phyloP scores from a whole-genome alignment of 2,329 filamentous ascomycete genomes.

The Fusarium xyrophilum region DNA sequence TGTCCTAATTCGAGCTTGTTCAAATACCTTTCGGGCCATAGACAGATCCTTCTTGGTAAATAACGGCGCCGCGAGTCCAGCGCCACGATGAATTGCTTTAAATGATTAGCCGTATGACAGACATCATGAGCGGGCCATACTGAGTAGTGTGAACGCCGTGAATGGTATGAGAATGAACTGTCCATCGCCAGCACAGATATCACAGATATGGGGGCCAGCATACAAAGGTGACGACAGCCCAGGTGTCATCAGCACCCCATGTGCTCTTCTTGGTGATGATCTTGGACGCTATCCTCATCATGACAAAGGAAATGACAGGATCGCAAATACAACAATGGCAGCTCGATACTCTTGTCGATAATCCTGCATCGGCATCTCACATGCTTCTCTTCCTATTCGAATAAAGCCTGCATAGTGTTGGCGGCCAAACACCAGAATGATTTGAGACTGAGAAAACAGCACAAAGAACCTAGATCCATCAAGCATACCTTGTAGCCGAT shows the following conservation, averaged over 20 bases:
- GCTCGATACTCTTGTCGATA: not conserved
- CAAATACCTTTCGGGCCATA: not conserved
- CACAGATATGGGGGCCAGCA: fast-evolving
- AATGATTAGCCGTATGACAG: fast-evolving
- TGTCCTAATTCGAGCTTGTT: fast-evolving
- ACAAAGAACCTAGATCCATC: too few species aligned
- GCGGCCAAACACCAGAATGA: fast-evolving
- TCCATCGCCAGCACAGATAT: not conserved
- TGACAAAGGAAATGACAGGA: fast-evolving
- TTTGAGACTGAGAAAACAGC: too few species aligned
- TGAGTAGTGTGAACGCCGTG: not conserved
- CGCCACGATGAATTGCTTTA: not conserved
- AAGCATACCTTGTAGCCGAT: not conserved
- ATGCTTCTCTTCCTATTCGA: not conserved
- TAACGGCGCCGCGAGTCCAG: not conserved
- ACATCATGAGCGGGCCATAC: fast-evolving
- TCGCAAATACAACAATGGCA: not conserved
- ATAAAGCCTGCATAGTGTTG: not conserved
- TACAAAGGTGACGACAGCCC: not conserved
- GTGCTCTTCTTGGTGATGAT: not conserved
- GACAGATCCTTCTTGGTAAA: not conserved
- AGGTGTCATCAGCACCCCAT: not conserved
- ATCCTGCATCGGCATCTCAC: not conserved
- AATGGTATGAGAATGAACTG: not conserved
- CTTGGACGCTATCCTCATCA: not conserved